Conservation (phyloP, 306 rosid species). For the Corylus avellana region DNA sequence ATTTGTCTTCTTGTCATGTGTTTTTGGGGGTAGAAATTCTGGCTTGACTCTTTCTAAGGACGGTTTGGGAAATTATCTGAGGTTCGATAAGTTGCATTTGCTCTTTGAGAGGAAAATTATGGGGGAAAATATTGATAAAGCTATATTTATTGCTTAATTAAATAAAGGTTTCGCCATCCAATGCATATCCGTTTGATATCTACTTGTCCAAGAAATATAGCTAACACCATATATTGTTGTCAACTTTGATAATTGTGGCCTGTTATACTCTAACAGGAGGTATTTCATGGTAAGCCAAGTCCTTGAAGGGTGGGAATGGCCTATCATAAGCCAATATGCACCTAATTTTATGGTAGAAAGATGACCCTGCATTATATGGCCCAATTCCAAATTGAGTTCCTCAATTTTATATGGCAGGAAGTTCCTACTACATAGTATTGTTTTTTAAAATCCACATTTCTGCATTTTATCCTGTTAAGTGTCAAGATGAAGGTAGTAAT, state of each 20-base stretch:
- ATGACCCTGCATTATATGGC: slow-evolving; percentile 23
- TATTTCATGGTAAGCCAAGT: neutral
- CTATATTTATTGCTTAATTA: neutral
- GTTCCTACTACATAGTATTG: slow-evolving; percentile 8
- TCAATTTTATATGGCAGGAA: neutral
- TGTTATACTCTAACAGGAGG: no score
- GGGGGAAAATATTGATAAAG: neutral
- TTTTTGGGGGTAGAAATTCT: slow-evolving; percentile 16
- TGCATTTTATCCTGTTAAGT: neutral
- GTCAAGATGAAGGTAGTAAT: slow-evolving; percentile 25
- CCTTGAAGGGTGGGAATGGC: neutral
- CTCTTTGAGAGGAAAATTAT: slow-evolving; percentile 4
- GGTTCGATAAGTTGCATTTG: slow-evolving; percentile 5
- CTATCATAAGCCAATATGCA: neutral
- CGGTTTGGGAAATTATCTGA: slow-evolving; percentile 15
- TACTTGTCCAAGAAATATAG: slow-evolving; percentile 1
- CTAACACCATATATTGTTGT: neutral
- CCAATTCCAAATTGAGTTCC: slow-evolving; percentile 23
- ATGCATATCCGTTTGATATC: neutral
- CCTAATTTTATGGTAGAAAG: slow-evolving; percentile 10
- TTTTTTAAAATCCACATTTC: neutral
- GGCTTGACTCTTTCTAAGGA: slow-evolving; percentile 4
- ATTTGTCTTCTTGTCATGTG: slow-evolving; percentile 17
- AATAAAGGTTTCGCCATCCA: no score
- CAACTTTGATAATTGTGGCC: neutral